These are phyloP conservation scores for Mycena epipterygia DNA, from an alignment of 768 basidiomycete genomes.

Conservation along the genomic window DNA sequence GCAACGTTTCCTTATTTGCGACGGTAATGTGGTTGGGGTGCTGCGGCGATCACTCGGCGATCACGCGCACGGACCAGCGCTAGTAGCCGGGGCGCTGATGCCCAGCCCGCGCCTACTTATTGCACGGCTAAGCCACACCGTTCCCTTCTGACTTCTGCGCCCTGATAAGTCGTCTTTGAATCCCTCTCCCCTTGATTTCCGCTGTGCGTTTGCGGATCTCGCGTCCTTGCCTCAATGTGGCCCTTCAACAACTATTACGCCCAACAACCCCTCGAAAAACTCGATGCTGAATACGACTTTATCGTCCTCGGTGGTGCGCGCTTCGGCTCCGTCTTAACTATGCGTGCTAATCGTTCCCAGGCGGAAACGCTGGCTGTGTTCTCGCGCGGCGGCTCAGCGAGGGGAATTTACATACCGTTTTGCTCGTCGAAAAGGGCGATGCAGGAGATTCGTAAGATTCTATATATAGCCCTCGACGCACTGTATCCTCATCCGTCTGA, in stretches of 20 bases:
- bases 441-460: slow-evolving; percentile 34
- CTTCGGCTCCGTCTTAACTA: background rate
- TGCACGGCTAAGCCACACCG: too few relatives aligned
- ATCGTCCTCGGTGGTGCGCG: slow-evolving; percentile 12
- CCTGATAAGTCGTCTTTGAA: too few relatives aligned
- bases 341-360: slow-evolving; percentile 19
- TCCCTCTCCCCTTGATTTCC: too few relatives aligned
- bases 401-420: slow-evolving; percentile 39
- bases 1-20: too few relatives aligned
- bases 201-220: too few relatives aligned
- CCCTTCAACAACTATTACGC: slow-evolving; percentile 12
- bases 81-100: too few relatives aligned
- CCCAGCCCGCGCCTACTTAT: too few relatives aligned
- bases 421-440: slow-evolving; percentile 48
- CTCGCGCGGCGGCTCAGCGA: slow-evolving; percentile 48
- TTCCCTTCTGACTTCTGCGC: too few relatives aligned
- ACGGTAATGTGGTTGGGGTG: too few relatives aligned
- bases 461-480: too few relatives aligned
- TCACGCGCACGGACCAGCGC: too few relatives aligned
- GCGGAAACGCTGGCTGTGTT: slow-evolving; percentile 49
- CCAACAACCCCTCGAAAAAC: slow-evolving; percentile 1
- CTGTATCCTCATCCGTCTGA: background rate
- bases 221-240: slow-evolving; percentile 20
- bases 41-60: too few relatives aligned
- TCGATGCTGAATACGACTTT: slow-evolving; percentile 16